Conservation (phyloP, 352 stramenopile genomes). For the Phytophthora multivora region DNA sequence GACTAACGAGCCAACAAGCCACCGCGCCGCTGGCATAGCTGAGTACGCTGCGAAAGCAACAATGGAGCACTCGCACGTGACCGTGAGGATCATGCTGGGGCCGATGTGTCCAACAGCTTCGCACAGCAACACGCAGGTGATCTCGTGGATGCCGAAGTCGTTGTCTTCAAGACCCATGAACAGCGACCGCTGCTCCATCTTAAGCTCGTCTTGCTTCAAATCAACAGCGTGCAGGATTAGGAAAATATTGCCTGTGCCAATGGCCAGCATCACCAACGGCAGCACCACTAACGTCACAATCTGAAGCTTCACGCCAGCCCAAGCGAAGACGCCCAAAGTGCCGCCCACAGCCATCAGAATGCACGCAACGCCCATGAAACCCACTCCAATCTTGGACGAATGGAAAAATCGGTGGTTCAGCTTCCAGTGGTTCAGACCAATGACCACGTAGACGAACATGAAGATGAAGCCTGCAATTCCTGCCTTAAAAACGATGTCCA, state of each 20-base stretch:
- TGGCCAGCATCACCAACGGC: constrained; percentile 66
- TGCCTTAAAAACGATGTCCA: constrained; percentile 47
- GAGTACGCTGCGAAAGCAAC: constrained; percentile 62
- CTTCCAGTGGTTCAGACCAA: constrained; percentile 72
- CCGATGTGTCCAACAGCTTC: constrained; percentile 58
- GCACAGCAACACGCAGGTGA: constrained; percentile 52
- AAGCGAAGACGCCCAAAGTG: constrained; percentile 74
- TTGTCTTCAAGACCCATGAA: constrained; percentile 59
- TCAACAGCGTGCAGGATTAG: constrained; percentile 63
- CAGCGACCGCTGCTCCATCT: constrained; percentile 48
- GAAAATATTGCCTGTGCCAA: constrained; percentile 79
- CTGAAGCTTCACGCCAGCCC: constrained; percentile 64
- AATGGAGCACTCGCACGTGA: constrained; percentile 48
- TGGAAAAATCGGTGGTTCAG: constrained; percentile 56
- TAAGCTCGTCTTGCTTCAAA: constrained; percentile 50
- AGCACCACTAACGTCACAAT: constrained; percentile 73
- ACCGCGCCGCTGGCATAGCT: constrained; percentile 66
- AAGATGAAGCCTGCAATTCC: constrained; percentile 60
- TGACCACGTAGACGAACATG: constrained; percentile 71
- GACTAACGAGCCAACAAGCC: constrained; percentile 62
- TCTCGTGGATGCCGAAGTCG: constrained; percentile 50
- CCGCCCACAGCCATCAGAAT: constrained; percentile 64
- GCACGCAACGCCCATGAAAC: constrained; percentile 67
- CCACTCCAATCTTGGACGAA: constrained; percentile 65
- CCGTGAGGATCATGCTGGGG: constrained; percentile 62